Percentiles rank a stretch among this genome's conserved stretches.
Conservation (phyloP, 176 grass and related monocot genomes). For the Eleusine indica region DNA sequence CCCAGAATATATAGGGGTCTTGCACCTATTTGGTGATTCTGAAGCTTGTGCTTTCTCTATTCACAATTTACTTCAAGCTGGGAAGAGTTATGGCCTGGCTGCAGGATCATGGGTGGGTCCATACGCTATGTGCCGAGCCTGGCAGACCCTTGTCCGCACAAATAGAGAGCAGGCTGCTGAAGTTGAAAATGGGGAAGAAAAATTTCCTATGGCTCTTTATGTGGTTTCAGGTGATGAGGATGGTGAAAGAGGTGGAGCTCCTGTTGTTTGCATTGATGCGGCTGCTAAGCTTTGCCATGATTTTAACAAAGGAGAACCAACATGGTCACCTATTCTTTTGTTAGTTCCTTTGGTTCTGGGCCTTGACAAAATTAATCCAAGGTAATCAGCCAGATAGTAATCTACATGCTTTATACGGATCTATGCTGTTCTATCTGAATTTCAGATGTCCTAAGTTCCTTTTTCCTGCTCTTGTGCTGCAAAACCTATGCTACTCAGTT, state of each 20-base stretch:
- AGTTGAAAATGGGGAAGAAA: conserved; percentile 41
- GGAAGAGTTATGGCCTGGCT: conserved; percentile 75
- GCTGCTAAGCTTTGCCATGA: conserved; percentile 68
- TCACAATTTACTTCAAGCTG: conserved; percentile 92
- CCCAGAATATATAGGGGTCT: conserved; percentile 72
- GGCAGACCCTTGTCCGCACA: conserved; percentile 81
- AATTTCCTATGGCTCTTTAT: conserved; percentile 81
- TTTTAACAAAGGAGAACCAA: conserved; percentile 54
- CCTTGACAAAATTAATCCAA: conserved; percentile 93
- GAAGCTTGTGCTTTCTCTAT: conserved; percentile 74
- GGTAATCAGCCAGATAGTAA: conserved; percentile 52
- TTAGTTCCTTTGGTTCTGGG: conserved; percentile 95
- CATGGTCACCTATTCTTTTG: conserved; percentile 81
- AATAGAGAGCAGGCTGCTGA: conserved; percentile 47
- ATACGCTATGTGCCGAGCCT: conserved; percentile 94
- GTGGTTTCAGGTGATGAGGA: conserved; percentile 96
- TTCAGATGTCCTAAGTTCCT: background rate
- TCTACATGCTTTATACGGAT: conserved; percentile 24
- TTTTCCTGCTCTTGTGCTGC: background rate
- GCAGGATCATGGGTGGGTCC: conserved; percentile 94
- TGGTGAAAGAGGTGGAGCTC: conserved; percentile 95
- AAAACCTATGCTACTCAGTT: background rate
- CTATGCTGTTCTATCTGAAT: conserved; percentile 17
- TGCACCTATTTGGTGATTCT: conserved; percentile 88
- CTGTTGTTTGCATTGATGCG: conserved; percentile 85